Conservation (phyloP, 1,139 yeast genomes). For the Tardiomyces blankii region DNA sequence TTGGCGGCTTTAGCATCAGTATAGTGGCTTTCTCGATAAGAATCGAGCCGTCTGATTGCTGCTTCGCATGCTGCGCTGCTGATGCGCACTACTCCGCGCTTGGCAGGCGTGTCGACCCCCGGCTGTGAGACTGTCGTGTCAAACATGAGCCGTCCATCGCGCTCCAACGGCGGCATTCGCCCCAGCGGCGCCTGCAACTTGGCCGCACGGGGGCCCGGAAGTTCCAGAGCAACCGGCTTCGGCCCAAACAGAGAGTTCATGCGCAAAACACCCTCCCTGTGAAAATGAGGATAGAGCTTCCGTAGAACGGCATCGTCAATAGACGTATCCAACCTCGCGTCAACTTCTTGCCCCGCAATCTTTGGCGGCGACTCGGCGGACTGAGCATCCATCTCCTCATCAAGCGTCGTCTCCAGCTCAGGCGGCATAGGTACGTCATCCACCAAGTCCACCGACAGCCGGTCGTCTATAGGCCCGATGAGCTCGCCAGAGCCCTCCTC, state of each 20-base stretch:
- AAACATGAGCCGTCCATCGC: slow-evolving; percentile 15
- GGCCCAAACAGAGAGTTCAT: slow-evolving; percentile 62
- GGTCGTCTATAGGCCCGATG: slow-evolving; percentile 17
- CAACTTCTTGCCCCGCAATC: background rate
- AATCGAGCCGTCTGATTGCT: slow-evolving; percentile 9
- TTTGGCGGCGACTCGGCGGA: slow-evolving; percentile 5
- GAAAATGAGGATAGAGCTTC: slow-evolving; percentile 52
- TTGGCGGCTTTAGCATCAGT: slow-evolving; percentile 3
- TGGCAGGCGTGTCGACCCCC: slow-evolving; percentile 7
- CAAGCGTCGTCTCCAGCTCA: background rate
- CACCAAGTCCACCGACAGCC: background rate
- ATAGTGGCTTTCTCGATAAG: slow-evolving; percentile 4
- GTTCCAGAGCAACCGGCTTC: slow-evolving; percentile 42
- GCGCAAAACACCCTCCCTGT: slow-evolving; percentile 43
- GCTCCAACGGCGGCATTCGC: background rate
- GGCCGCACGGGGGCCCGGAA: slow-evolving; percentile 40
- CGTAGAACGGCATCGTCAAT: slow-evolving; percentile 11
- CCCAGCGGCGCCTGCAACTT: slow-evolving; percentile 41
- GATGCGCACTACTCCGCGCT: slow-evolving; percentile 1
- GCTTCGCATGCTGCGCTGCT: background rate
- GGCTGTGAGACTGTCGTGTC: slow-evolving; percentile 35
- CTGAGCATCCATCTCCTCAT: slow-evolving; percentile 1
- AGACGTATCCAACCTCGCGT: slow-evolving; percentile 1
- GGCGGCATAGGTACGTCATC: background rate
- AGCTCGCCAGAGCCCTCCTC: slow-evolving; percentile 13